Evolutionary conservation across 148 eudicot genomes (phyloP), one percentile per base, ranked within the genome.

Genomic region (Selenicereus undatus): DNA sequence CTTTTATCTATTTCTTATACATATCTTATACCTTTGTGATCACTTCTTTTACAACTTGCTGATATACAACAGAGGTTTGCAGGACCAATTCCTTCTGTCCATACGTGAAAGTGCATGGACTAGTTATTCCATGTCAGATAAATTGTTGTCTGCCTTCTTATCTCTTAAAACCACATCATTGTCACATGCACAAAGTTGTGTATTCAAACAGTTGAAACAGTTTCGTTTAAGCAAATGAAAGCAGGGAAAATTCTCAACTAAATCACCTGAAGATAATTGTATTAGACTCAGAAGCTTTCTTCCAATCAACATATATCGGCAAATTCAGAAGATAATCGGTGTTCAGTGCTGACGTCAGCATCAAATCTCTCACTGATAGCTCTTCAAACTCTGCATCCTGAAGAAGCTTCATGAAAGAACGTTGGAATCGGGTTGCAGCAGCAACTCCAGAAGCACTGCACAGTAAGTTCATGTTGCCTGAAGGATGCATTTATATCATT

Each of bases 271-370:
- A 94, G 85, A 95, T 90, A 82, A 95, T 91, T 75, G 94, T 93
- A 86, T 89, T 91, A 24, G 98, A 91, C 79, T 91, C 91, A 27
- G 91, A 88, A 76, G 97, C 94, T 85, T 78, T 93, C 88, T 92
- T 93, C 98, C 98, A 95, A 86, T 95, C 98, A 83, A 95, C 92
- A 87, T 91, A 90, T 83, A 95, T 85, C 36, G 98, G 98, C 86
- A 95, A 86, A 30, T 93, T 95, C 64, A 95, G 94, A 48, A 95
- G 93, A 84, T 93, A 95, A 86, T 95, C 98, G 68, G 88, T 91
- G 82, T 95, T 95, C 65, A 95, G 84, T 27, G 97, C 90, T 69
- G 98, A 92, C 27, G 98, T 92, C 87, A 95, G 81, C 89, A 85
- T 84, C 86, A 95, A 86, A 86, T 95, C 98, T 78, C 94, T 88